Conservation (phyloP, 2,329 filamentous ascomycete genomes). For the Pseudogymnoascus sp. region DNA sequence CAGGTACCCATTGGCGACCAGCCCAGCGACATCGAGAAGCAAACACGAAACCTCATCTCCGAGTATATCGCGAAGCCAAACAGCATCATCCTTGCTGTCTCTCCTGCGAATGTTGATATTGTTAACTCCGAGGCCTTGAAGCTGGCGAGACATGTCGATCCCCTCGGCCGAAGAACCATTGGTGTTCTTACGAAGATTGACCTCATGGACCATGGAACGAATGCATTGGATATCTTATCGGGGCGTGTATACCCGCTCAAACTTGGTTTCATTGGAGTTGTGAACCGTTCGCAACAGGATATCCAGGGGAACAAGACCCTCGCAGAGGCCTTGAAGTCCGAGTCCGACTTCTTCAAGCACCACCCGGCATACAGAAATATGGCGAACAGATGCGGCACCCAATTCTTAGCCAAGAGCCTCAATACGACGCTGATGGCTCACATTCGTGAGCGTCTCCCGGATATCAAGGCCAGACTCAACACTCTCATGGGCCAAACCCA, state of each 20-base stretch:
- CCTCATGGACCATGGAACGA: conserved; percentile 97
- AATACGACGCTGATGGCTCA: conserved; percentile 94
- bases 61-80: conserved; percentile 99
- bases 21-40: conserved; percentile 95
- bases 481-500: conserved; percentile 99
- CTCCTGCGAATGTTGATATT: conserved; percentile 93
- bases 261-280: conserved; percentile 93
- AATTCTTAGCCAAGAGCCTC: conserved; percentile 86
- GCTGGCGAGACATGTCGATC: conserved; percentile 91
- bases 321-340: conserved; percentile 78
- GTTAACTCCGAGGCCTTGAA: conserved; percentile 98
- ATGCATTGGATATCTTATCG: conserved; percentile 94
- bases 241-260: conserved; percentile 95
- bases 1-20: conserved; percentile 96
- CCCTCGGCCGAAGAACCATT: conserved; percentile 87
- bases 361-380: conserved; percentile 97
- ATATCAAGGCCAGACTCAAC: conserved; percentile 96
- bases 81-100: conserved; percentile 94
- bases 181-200: conserved; percentile 96
- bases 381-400: conserved; percentile 83
- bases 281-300: conserved; percentile 96
- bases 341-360: conserved; percentile 92
- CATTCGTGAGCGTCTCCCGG: conserved; percentile 88
- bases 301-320: conserved; percentile 96
- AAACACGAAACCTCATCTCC: conserved; percentile 89